Evolutionary conservation across 768 basidiomycete species (phyloP).

Genomic region (Kwoniella bestiolae): DNA sequence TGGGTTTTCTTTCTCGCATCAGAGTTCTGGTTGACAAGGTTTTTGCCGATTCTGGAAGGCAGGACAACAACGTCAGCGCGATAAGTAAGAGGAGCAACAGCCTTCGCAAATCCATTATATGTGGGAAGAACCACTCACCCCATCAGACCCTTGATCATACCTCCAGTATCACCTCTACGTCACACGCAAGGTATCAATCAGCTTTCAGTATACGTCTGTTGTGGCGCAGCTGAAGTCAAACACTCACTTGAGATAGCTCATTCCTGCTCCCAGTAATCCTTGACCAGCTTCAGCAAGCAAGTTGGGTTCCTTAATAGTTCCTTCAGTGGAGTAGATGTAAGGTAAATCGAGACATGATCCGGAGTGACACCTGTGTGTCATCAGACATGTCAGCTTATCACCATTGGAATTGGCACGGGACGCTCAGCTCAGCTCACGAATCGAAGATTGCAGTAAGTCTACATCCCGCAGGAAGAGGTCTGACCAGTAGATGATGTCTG

Average conservation of each 20-base stretch:
- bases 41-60: slow-evolving; percentile 64
- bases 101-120: background rate
- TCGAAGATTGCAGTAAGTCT: slow-evolving; percentile 70
- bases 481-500: slow-evolving; percentile 73
- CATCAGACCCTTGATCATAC: slow-evolving; percentile 73
- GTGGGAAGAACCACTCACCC: slow-evolving; percentile 51
- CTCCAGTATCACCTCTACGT: slow-evolving; percentile 75
- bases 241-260: slow-evolving; percentile 64
- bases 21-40: slow-evolving; percentile 67
- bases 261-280: slow-evolving; percentile 76
- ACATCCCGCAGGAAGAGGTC: slow-evolving; percentile 78
- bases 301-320: slow-evolving; percentile 93
- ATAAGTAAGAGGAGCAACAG: no score
- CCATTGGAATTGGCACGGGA: background rate
- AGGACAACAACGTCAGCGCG: no score
- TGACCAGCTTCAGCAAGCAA: slow-evolving; percentile 83
- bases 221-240: no score
- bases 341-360: slow-evolving; percentile 65
- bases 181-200: background rate
- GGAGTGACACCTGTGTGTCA: slow-evolving; percentile 45
- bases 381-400: background rate
- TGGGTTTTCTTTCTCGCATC: slow-evolving; percentile 69
- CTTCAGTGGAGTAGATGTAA: slow-evolving; percentile 82
- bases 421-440: slow-evolving; percentile 35
- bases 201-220: no score